Conservation (phyloP, 1,139 yeast genomes). For the Saccharomycopsis phalli region DNA sequence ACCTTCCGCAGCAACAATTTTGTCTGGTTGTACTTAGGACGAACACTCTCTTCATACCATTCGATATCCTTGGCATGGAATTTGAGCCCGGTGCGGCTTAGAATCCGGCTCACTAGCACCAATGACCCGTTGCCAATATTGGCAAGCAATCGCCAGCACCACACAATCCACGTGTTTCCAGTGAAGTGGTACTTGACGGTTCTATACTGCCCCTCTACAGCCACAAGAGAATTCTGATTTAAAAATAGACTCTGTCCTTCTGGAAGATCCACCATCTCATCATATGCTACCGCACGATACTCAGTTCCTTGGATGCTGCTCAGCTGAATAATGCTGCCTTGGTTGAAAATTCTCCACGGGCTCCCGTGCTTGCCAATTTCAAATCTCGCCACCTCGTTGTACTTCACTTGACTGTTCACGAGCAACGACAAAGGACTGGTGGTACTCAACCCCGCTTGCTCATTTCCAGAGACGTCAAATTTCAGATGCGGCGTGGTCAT, state of each 20-base stretch:
- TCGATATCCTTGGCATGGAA: not conserved
- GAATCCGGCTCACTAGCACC: too few relatives aligned
- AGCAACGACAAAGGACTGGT: not conserved
- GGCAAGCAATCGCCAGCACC: not conserved
- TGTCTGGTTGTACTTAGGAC: not conserved
- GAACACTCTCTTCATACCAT: not conserved
- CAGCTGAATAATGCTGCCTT: slow-evolving; percentile 1
- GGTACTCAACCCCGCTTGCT: not conserved
- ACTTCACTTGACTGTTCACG: slow-evolving; percentile 1
- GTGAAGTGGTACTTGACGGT: not conserved
- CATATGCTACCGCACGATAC: not conserved
- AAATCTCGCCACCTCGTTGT: not conserved
- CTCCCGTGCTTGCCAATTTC: not conserved
- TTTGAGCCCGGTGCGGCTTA: too few relatives aligned
- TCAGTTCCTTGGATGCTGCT: too few relatives aligned
- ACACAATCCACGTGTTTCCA: not conserved
- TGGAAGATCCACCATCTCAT: not conserved
- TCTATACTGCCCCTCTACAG: not conserved
- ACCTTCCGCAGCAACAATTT: not conserved
- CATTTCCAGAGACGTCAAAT: too few relatives aligned
- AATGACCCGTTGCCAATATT: not conserved
- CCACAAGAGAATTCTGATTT: not conserved
- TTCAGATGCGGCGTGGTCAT: too few relatives aligned
- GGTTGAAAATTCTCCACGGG: slow-evolving; percentile 5
- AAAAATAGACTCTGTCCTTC: not conserved